These are phyloP conservation scores for Aspergillus bombycis DNA, from an alignment of 2,329 filamentous ascomycete genomes.

Conservation along the genomic window DNA sequence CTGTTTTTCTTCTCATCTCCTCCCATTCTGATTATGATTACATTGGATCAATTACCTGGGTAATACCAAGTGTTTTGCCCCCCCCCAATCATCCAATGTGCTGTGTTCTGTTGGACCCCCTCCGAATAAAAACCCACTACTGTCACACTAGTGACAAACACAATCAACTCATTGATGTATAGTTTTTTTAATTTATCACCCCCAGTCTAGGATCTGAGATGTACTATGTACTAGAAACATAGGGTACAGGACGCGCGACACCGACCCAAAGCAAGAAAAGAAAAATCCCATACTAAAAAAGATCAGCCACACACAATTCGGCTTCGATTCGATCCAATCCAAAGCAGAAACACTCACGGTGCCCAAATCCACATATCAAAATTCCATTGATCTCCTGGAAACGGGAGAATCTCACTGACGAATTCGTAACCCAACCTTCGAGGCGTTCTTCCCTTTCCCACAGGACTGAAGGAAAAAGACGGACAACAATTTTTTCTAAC, in stretches of 20 bases:
- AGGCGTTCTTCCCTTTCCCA: slow-evolving; percentile 1
- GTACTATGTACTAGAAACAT: neutral
- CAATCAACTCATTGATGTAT: slow-evolving; percentile 22
- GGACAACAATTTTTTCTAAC: slow-evolving; percentile 11
- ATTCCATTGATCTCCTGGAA: neutral
- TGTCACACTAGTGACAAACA: slow-evolving; percentile 33
- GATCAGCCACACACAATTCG: neutral
- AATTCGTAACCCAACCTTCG: neutral
- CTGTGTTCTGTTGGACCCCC: slow-evolving; percentile 9
- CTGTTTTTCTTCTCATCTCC: neutral
- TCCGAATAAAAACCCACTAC: slow-evolving; percentile 22
- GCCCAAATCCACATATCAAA: neutral
- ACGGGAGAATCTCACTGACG: neutral
- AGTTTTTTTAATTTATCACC: slow-evolving; percentile 15
- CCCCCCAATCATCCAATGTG: slow-evolving; percentile 12
- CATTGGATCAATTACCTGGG: slow-evolving; percentile 1
- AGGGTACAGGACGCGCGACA: neutral
- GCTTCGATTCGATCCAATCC: neutral
- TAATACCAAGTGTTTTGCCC: slow-evolving; percentile 11
- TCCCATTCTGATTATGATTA: slow-evolving; percentile 1
- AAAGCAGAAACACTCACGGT: neutral
- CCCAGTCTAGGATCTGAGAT: slow-evolving; percentile 2
- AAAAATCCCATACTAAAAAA: neutral
- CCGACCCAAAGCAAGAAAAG: neutral
- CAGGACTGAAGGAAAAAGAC: neutral